phyloP scores from a whole-genome alignment of 192 early-diverging fungal species.

The Coemansia sp. region DNA sequence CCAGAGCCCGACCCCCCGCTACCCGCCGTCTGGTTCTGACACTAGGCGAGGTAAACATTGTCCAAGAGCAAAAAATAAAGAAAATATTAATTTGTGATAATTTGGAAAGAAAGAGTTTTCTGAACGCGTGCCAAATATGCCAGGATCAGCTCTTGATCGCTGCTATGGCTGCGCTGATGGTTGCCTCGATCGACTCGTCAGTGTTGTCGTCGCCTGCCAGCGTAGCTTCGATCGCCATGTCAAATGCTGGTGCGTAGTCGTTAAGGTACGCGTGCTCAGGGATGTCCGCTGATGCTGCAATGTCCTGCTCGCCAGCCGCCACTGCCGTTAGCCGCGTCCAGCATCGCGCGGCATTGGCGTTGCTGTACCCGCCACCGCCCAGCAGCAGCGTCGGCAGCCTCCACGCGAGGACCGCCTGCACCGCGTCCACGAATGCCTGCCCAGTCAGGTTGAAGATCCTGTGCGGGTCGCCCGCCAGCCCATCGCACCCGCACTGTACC shows the following conservation, averaged over 20 bases:
- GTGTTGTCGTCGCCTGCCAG: conserved; percentile 35
- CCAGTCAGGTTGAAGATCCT: conserved; percentile 45
- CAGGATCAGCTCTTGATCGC: neutral
- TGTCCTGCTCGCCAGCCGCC: conserved; percentile 39
- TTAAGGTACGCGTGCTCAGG: conserved; percentile 70
- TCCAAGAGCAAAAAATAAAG: neutral
- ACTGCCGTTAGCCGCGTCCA: conserved; percentile 95
- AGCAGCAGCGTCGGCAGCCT: conserved; percentile 29
- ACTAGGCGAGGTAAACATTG: conserved; percentile 42
- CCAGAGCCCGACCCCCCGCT: neutral
- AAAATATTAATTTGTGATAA: neutral
- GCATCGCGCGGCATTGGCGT: conserved; percentile 86
- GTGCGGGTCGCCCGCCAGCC: conserved; percentile 52
- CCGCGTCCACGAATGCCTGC: conserved; percentile 23
- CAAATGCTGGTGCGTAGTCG: conserved; percentile 57
- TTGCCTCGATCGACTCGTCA: neutral
- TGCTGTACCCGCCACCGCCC: conserved; percentile 86
- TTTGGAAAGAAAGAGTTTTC: neutral
- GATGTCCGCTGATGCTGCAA: conserved; percentile 46
- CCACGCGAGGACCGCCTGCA: conserved; percentile 23
- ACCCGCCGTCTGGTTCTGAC: conserved; percentile 27
- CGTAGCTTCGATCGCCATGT: conserved; percentile 32
- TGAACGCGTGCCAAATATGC: neutral
- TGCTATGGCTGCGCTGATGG: neutral
- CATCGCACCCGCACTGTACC: conserved; percentile 82